A percentile compares a stretch with the other conserved stretches of the same genome.
Conservation (phyloP, 192 early-diverging fungal species). For the Glomus cerebriforme region DNA sequence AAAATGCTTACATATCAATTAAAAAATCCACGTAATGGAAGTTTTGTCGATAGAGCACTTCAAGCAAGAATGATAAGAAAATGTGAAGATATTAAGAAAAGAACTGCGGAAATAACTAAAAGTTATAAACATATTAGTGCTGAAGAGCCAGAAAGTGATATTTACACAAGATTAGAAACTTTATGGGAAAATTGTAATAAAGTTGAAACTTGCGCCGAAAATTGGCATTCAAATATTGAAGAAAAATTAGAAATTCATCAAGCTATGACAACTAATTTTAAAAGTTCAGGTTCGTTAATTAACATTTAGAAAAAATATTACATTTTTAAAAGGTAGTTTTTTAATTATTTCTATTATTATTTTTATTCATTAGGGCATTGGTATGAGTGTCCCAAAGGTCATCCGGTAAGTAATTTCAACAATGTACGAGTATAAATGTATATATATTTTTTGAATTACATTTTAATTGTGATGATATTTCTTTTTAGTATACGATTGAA, state of each 20-base stretch:
- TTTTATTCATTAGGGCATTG: not conserved
- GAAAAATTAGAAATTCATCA: not conserved
- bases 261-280: not conserved
- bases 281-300: not conserved
- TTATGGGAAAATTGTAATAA: not conserved
- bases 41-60: not conserved
- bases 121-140: not conserved
- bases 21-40: not conserved
- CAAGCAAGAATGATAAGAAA: not conserved
- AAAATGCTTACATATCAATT: not conserved
- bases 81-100: not conserved
- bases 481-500: slow-evolving; percentile 13
- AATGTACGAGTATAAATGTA: no score
- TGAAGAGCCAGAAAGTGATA: not conserved
- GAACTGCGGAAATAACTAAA: not conserved
- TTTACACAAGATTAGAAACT: not conserved
- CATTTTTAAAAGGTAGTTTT: not conserved
- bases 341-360: not conserved
- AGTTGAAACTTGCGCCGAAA: not conserved
- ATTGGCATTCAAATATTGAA: not conserved
- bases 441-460: no score
- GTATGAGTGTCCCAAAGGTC: not conserved
- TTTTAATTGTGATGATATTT: no score
- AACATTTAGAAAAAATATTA: not conserved
- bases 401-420: not conserved